Evolutionary conservation across 129 eudicot species (phyloP).

Genomic region (Centrapalus pauciflorus): DNA sequence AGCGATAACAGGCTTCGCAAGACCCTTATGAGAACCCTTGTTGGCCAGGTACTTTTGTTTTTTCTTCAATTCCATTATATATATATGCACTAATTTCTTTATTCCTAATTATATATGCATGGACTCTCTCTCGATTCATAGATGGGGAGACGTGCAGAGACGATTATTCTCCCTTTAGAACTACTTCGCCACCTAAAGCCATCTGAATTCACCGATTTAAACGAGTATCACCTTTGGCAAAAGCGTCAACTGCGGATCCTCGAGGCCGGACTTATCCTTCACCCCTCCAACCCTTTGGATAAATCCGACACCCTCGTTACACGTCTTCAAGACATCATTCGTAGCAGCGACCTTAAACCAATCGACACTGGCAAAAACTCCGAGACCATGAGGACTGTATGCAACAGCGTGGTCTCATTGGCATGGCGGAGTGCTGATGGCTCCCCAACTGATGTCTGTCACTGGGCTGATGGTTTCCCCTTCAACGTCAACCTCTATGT

Average conservation of each 20-base stretch:
- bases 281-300: constrained; percentile 67
- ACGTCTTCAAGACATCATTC: constrained; percentile 42
- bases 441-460: constrained; percentile 51
- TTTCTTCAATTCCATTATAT: not conserved
- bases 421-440: constrained; percentile 72
- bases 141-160: constrained; percentile 91
- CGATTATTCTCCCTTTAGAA: constrained; percentile 85
- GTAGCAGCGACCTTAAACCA: constrained; percentile 33
- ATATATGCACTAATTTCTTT: not conserved
- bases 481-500: constrained; percentile 64
- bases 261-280: constrained; percentile 62
- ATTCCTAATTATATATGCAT: constrained; percentile 4
- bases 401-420: constrained; percentile 55
- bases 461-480: constrained; percentile 96
- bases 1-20: constrained; percentile 75
- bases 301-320: constrained; percentile 30
- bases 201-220: constrained; percentile 57
- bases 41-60: constrained; percentile 62
- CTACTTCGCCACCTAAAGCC: constrained; percentile 87
- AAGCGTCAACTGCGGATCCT: constrained; percentile 75
- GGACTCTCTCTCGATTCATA: constrained; percentile 9
- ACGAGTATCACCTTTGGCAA: constrained; percentile 82
- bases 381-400: constrained; percentile 53
- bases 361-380: constrained; percentile 64
- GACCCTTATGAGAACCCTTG: constrained; percentile 86